These are phyloP conservation scores for Aspergillus sp. DNA, from an alignment of 2,329 filamentous ascomycete genomes.

Conservation along the genomic window DNA sequence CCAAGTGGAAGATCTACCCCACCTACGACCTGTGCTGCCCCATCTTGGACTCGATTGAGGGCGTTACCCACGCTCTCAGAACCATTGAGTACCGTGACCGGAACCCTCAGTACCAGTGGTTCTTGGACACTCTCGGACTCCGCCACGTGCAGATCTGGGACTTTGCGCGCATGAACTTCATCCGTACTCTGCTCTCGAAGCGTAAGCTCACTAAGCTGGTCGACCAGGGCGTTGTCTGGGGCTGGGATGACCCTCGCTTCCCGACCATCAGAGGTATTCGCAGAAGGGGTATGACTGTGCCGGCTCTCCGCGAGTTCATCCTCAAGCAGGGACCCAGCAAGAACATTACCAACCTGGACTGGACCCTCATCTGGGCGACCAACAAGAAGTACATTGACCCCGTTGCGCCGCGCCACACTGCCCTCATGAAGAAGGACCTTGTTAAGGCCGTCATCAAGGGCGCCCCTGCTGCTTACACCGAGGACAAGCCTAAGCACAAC, in stretches of 20 bases:
- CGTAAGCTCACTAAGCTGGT: constrained; percentile 55
- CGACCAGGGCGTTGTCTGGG: constrained; percentile 50
- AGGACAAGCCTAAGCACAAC: constrained; percentile 81
- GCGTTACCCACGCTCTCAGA: constrained; percentile 65
- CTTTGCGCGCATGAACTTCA: constrained; percentile 56
- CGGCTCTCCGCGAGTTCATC: constrained; percentile 52
- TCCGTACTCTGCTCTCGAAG: constrained; percentile 54
- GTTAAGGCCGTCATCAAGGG: constrained; percentile 72
- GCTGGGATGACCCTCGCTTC: constrained; percentile 55
- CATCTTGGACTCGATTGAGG: constrained; percentile 63
- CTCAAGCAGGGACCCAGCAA: constrained; percentile 53
- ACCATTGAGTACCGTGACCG: constrained; percentile 62
- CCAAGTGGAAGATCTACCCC: constrained; percentile 66
- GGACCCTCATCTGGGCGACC: constrained; percentile 52
- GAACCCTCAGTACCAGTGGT: constrained; percentile 55
- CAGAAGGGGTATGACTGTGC: constrained; percentile 52
- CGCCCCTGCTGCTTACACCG: constrained; percentile 61
- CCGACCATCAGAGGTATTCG: constrained; percentile 54
- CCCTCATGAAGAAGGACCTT: constrained; percentile 68
- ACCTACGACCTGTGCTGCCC: constrained; percentile 69
- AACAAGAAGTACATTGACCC: constrained; percentile 86
- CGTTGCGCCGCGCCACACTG: constrained; percentile 71
- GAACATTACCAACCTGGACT: constrained; percentile 53
- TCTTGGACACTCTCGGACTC: constrained; percentile 50
- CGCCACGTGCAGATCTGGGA: constrained; percentile 53